Evolutionary conservation across 1,284 basidiomycete species (phyloP), one percentile per base, ranked within the genome.

Genomic region (Boletus holoroseus): DNA sequence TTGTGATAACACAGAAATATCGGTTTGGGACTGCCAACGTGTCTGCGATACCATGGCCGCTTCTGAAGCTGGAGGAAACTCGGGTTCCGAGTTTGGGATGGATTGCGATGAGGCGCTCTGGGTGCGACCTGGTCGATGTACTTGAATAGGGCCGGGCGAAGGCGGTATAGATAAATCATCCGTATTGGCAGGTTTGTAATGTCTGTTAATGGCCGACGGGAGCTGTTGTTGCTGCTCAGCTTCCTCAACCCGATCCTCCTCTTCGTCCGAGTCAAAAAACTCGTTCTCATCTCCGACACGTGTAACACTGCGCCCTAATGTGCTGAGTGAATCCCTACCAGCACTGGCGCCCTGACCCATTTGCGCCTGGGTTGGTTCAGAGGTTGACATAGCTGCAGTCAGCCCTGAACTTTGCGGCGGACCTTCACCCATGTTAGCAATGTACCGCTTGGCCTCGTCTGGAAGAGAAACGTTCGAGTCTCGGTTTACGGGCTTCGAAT

Each of bases 391-490:
- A 16, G 27, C 5, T 11, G 39, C 9, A 31, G 37, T 32, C 27
- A 52, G 40, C 5, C 48, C 47, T 4, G 83, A 79, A 58, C 78
- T 83, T n/a, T 76, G 68, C 7, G 71, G 59, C 6, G 84, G 82
- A 7, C 81, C 81, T 44, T 87, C 83, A 22, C 67, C 67, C 76
- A 86, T 81, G 55, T 76, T 79, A 32, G 79, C 74, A 50, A 87
- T 83, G 60, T 85, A 88, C 39, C 76, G 78, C 55, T 73, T 79
- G 15, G 84, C 82, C 64, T 89, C 88, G 51, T 88, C 85, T 1
- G 87, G 83, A 30, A 88, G 72, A 31, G 81, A 81, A 45, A 84
- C 78, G 30, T 77, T 76, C 12, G 83, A 88, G 44, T 84, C 83
- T 50, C 76, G 73, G 13, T 72, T 72, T 20, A 66, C 55, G 1